phyloP scores from a whole-genome alignment of 495 filamentous ascomycete species.

The Aspergillus nanangensis region DNA sequence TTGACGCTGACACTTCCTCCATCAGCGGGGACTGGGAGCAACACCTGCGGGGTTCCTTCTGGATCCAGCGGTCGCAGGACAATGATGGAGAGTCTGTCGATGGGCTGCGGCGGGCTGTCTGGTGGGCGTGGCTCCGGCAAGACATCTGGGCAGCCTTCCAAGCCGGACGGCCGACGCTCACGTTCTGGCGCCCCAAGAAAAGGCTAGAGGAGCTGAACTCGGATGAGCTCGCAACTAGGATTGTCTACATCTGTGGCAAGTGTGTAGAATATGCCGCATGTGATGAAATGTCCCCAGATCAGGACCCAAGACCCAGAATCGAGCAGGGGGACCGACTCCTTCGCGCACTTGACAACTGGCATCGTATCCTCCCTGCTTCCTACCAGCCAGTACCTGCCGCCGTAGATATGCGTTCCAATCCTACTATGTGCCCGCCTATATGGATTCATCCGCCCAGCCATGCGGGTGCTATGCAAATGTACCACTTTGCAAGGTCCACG shows the following conservation, averaged over 20 bases:
- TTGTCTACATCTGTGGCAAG: constrained; percentile 8
- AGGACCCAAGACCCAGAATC: constrained; percentile 3
- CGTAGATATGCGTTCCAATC: neutral
- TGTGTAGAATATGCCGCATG: constrained; percentile 1
- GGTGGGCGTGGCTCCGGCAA: constrained; percentile 15
- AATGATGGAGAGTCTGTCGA: constrained; percentile 9
- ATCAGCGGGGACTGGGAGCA: constrained; percentile 10
- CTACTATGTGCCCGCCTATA: constrained; percentile 15
- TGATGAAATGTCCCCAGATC: neutral
- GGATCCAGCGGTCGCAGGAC: constrained; percentile 11
- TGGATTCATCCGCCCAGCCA: constrained; percentile 22
- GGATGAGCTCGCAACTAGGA: constrained; percentile 6
- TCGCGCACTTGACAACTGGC: constrained; percentile 18
- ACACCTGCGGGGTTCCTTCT: constrained; percentile 8
- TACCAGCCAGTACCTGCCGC: constrained; percentile 13
- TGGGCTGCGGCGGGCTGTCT: constrained; percentile 6
- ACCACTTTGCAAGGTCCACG: constrained; percentile 16
- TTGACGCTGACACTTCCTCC: constrained; percentile 1
- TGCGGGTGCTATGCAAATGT: constrained; percentile 21
- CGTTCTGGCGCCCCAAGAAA: constrained; percentile 7
- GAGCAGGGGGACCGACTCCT: constrained; percentile 7
- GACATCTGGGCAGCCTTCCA: constrained; percentile 13
- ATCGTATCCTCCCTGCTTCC: constrained; percentile 16
- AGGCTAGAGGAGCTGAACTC: neutral
- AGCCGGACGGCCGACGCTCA: constrained; percentile 8